Conservation (phyloP, 768 basidiomycete genomes). For the Lactarius trivialis region DNA sequence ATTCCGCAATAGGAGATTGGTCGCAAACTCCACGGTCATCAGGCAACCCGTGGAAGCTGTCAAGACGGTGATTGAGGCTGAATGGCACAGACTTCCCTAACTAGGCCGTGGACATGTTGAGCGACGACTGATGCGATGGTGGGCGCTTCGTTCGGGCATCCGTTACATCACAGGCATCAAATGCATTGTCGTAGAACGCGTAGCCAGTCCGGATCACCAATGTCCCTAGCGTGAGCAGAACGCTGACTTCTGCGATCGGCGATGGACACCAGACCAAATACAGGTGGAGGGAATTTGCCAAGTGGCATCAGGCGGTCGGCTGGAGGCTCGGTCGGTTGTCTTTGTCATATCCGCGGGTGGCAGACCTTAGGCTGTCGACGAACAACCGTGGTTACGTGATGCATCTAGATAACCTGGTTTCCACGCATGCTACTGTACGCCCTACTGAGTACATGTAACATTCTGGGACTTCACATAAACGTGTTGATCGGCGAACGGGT, state of each 20-base stretch:
- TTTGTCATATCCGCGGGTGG: background rate
- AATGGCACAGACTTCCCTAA: background rate
- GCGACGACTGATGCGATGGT: background rate
- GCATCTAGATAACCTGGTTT: background rate
- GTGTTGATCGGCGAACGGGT: background rate
- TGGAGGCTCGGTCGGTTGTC: background rate
- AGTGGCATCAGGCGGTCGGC: background rate
- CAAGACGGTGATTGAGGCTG: background rate
- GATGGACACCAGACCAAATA: background rate
- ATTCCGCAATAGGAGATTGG: background rate
- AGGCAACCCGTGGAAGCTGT: conserved; percentile 22
- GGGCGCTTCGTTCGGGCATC: background rate
- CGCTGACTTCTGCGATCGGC: background rate
- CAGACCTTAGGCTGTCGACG: background rate
- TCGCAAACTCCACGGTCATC: background rate
- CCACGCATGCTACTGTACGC: background rate
- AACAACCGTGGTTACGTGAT: background rate
- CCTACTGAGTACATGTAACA: background rate
- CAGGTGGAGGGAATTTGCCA: background rate
- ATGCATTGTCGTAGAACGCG: background rate
- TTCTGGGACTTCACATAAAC: background rate
- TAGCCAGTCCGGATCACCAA: background rate
- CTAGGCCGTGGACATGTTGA: background rate
- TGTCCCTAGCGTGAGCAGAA: background rate
- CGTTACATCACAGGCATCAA: background rate